A percentile compares a stretch with the other conserved stretches of the same genome.
These are phyloP conservation scores for Leccinum ochraceum DNA, from an alignment of 768 basidiomycete species.

Conservation along the genomic window DNA sequence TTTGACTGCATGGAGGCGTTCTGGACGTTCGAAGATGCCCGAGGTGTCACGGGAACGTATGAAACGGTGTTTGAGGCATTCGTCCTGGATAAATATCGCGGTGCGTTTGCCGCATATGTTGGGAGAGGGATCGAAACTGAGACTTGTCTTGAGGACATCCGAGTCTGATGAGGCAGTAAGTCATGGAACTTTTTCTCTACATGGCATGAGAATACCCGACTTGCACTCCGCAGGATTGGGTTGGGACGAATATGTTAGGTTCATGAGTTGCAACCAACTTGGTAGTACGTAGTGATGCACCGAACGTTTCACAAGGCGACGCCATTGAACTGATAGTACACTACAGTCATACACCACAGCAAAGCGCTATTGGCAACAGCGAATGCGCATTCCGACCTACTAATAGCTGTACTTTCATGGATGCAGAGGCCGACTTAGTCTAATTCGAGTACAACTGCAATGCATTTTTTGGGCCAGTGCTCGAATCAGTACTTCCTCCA, in stretches of 20 bases:
- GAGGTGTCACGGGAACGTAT: slow-evolving; percentile 77
- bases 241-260: neutral
- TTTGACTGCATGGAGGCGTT: slow-evolving; percentile 82
- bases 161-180: neutral
- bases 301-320: neutral
- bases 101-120: slow-evolving; percentile 17
- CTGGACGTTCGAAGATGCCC: slow-evolving; percentile 85
- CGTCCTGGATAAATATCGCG: slow-evolving; percentile 60
- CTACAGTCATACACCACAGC: neutral
- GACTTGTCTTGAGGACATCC: neutral
- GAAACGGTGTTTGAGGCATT: slow-evolving; percentile 72
- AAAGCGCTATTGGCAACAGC: neutral
- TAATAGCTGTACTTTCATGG: too few species aligned
- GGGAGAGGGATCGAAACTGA: neutral
- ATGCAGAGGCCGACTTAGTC: too few species aligned
- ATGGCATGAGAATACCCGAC: neutral
- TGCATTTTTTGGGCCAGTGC: too few species aligned
- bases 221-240: neutral
- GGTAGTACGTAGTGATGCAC: neutral
- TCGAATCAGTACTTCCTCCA: too few species aligned
- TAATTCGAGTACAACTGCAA: too few species aligned
- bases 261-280: slow-evolving; percentile 1
- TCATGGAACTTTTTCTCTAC: neutral
- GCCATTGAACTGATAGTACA: too few species aligned
- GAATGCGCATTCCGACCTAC: neutral